Percentiles rank a stretch among this genome's conserved stretches.
Conservation (phyloP, 2,329 filamentous ascomycete genomes). For the Xylariaceae sp. region DNA sequence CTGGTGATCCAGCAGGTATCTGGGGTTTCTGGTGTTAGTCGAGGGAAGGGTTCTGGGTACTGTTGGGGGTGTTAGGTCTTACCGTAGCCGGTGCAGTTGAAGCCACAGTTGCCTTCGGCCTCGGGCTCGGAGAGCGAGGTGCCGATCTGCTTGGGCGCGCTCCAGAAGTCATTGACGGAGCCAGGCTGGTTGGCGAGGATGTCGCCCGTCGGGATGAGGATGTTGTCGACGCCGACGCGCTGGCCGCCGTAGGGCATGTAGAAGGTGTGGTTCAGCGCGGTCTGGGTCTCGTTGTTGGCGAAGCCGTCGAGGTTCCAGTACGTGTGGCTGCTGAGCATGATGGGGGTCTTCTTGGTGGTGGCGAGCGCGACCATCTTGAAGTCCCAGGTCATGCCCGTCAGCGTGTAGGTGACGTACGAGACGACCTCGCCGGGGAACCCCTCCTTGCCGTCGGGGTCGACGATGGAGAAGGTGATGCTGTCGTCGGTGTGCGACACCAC, state of each 20-base stretch:
- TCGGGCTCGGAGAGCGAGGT: conserved; percentile 59
- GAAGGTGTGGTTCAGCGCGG: conserved; percentile 66
- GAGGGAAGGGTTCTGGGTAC: background rate
- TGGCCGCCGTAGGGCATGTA: conserved; percentile 69
- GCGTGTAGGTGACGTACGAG: conserved; percentile 68
- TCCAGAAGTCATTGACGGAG: conserved; percentile 80
- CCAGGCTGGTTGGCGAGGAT: conserved; percentile 65
- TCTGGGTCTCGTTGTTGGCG: conserved; percentile 64
- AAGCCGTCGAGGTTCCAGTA: conserved; percentile 86
- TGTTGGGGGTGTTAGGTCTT: conserved; percentile 24
- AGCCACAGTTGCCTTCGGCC: conserved; percentile 71
- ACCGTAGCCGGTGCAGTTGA: conserved; percentile 81
- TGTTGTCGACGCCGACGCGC: conserved; percentile 64
- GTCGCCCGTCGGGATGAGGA: conserved; percentile 71
- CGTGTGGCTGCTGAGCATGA: conserved; percentile 71
- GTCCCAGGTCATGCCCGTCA: conserved; percentile 64
- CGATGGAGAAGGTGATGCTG: conserved; percentile 71
- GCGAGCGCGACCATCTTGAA: conserved; percentile 68
- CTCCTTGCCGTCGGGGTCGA: conserved; percentile 67
- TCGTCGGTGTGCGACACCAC: conserved; percentile 62
- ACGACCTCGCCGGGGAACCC: conserved; percentile 77
- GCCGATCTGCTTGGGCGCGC: conserved; percentile 72
- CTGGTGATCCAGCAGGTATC: conserved; percentile 68
- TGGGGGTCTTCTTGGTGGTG: conserved; percentile 71
- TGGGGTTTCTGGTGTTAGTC: conserved; percentile 21